These are phyloP conservation scores for Yarrowia alimentaria DNA, from an alignment of 805 yeast genomes.

Conservation along the genomic window DNA sequence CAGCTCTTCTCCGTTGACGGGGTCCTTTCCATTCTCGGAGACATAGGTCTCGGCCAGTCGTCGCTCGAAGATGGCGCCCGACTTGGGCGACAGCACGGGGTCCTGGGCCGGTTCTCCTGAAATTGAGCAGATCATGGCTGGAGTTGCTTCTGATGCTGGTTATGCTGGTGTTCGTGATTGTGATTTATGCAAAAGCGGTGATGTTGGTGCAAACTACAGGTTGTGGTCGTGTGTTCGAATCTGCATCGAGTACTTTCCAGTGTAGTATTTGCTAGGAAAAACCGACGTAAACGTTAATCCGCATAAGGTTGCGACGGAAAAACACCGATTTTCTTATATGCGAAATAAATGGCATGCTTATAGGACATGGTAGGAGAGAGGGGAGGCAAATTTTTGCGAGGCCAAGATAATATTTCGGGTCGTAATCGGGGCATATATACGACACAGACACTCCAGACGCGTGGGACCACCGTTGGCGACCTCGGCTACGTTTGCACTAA, in stretches of 20 bases:
- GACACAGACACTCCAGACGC: no score
- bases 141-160: conserved; percentile 3
- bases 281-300: no score
- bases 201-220: conserved; percentile 16
- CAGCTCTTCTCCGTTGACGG: conserved; percentile 65
- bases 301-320: neutral
- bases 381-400: neutral
- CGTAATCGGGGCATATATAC: no score
- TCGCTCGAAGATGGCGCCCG: conserved; percentile 70
- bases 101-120: conserved; percentile 69
- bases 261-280: no score
- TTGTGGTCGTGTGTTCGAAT: conserved; percentile 1
- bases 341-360: conserved; percentile 6
- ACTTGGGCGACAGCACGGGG: conserved; percentile 70
- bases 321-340: neutral
- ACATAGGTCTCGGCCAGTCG: conserved; percentile 60
- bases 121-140: conserved; percentile 43
- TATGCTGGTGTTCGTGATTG: neutral
- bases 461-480: no score
- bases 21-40: conserved; percentile 67
- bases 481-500: no score
- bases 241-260: neutral
- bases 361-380: neutral
- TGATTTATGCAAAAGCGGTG: no score
- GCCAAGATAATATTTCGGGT: no score